Evolutionary conservation across 768 basidiomycete genomes (phyloP).

Genomic region (Phylloporus scabripes): DNA sequence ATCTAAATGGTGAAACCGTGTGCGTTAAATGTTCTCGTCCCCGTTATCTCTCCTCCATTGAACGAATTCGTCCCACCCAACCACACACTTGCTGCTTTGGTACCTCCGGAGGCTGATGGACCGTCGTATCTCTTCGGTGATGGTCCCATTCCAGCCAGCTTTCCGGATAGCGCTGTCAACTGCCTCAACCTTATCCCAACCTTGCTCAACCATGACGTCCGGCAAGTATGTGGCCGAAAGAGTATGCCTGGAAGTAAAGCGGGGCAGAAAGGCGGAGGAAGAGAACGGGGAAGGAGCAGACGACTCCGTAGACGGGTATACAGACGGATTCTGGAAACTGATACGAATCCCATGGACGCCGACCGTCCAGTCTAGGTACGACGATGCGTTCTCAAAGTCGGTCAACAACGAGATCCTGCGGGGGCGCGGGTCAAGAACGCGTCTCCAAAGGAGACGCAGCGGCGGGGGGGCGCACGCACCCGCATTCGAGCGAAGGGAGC

Average conservation of each 20-base stretch:
- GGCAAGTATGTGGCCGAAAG: conserved; percentile 91
- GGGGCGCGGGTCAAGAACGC: background rate
- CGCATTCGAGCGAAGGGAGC: conserved; percentile 77
- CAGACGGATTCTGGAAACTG: conserved; percentile 74
- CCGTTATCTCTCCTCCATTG: conserved; percentile 61
- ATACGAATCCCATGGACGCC: conserved; percentile 92
- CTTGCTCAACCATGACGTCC: conserved; percentile 87
- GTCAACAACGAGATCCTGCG: conserved; percentile 87
- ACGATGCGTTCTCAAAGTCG: conserved; percentile 78
- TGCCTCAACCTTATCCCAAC: conserved; percentile 89
- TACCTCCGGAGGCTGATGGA: conserved; percentile 75
- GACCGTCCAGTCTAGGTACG: conserved; percentile 90
- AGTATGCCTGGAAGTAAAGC: conserved; percentile 47
- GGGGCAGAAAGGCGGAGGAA: conserved; percentile 56
- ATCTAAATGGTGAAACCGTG: background rate
- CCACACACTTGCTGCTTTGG: conserved; percentile 66
- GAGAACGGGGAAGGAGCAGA: conserved; percentile 68
- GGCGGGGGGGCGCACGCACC: conserved; percentile 44
- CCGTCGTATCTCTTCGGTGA: conserved; percentile 77
- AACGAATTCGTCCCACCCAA: conserved; percentile 72
- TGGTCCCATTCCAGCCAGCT: conserved; percentile 80
- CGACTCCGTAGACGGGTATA: conserved; percentile 41
- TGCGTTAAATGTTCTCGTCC: conserved; percentile 28
- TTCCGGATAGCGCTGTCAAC: conserved; percentile 90
- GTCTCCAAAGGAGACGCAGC: background rate